Conservation (phyloP, 1,284 basidiomycete species). For the Cryptococcus sp. region DNA sequence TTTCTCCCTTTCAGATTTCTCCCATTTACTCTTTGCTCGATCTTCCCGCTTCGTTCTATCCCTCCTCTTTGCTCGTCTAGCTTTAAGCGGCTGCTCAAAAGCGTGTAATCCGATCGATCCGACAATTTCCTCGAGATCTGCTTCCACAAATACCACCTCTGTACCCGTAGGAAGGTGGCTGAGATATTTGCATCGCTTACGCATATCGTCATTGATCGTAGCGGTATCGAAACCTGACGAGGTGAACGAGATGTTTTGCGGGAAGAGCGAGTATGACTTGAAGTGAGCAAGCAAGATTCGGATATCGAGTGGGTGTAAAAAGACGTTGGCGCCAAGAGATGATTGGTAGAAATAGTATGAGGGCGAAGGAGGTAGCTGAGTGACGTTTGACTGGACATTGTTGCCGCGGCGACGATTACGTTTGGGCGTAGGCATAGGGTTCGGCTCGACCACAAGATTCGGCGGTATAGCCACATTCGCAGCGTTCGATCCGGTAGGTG, state of each 20-base stretch:
- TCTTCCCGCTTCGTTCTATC: slow-evolving; percentile 80
- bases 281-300: slow-evolving; percentile 85
- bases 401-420: slow-evolving; percentile 23
- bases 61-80: slow-evolving; percentile 66
- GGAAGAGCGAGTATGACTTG: slow-evolving; percentile 76
- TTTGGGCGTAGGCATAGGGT: slow-evolving; percentile 38
- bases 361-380: slow-evolving; percentile 29
- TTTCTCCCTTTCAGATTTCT: slow-evolving; percentile 62
- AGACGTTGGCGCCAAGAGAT: slow-evolving; percentile 83
- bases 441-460: slow-evolving; percentile 33
- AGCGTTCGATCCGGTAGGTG: slow-evolving; percentile 8
- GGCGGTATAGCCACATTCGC: slow-evolving; percentile 24
- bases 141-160: slow-evolving; percentile 91
- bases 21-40: slow-evolving; percentile 68
- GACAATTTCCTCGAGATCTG: slow-evolving; percentile 72
- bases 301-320: slow-evolving; percentile 93
- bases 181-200: slow-evolving; percentile 93
- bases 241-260: slow-evolving; percentile 70
- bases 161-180: slow-evolving; percentile 85
- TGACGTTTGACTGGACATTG: slow-evolving; percentile 28
- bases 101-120: slow-evolving; percentile 65
- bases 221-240: slow-evolving; percentile 68
- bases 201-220: slow-evolving; percentile 77
- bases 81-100: slow-evolving; percentile 73
- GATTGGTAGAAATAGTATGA: slow-evolving; percentile 93